phyloP scores from a whole-genome alignment of 805 yeast species.

The Blastobotrys chiropterorum region DNA sequence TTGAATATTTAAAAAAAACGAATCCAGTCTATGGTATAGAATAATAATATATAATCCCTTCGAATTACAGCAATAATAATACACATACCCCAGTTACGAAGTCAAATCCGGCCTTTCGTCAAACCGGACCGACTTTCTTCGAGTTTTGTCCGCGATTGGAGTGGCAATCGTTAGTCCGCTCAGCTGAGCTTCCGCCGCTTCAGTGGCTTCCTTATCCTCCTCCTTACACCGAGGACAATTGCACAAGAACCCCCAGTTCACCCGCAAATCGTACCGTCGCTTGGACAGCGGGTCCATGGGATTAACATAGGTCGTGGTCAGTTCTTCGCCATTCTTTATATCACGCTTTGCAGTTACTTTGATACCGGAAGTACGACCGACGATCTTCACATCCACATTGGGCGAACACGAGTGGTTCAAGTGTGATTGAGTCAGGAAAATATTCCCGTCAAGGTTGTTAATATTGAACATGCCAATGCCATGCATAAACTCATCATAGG shows the following conservation, averaged over 20 bases:
- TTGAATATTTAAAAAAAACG: conserved; percentile 19
- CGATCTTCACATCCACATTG: conserved; percentile 42
- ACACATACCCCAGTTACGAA: conserved; percentile 1
- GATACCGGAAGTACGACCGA: conserved; percentile 47
- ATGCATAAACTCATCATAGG: conserved; percentile 50
- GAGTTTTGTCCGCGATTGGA: not conserved
- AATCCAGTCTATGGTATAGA: not conserved
- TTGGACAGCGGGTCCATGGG: conserved; percentile 56
- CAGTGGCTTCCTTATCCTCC: conserved; percentile 40
- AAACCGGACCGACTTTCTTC: conserved; percentile 11
- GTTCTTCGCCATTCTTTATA: conserved; percentile 59
- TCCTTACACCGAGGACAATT: conserved; percentile 57
- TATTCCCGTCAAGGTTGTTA: conserved; percentile 60
- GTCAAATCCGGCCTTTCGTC: conserved; percentile 8
- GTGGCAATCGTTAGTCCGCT: not conserved
- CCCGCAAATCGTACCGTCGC: conserved; percentile 58
- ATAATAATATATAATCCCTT: no score
- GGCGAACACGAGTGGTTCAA: conserved; percentile 76
- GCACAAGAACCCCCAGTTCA: conserved; percentile 78
- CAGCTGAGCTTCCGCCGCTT: conserved; percentile 12
- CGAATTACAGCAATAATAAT: no score
- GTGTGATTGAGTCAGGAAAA: conserved; percentile 56
- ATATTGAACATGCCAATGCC: conserved; percentile 70
- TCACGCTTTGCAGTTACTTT: conserved; percentile 53
- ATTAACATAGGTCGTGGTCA: conserved; percentile 63